Base-by-base conservation (phyloP, 2,329 filamentous ascomycete species). In the Hymenoscyphus fructigenus region DNA sequence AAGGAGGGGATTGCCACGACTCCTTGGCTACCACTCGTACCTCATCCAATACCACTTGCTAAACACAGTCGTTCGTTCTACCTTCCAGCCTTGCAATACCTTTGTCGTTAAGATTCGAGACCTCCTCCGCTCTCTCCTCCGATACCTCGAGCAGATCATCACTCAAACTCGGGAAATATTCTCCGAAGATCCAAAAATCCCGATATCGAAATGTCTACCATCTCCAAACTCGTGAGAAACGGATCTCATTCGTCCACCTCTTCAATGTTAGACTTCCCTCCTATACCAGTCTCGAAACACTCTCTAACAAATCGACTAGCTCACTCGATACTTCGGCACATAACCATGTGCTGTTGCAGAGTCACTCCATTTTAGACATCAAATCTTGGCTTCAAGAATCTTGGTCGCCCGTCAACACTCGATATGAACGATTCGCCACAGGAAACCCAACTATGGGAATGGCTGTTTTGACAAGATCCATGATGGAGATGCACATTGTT, bases 401-500 rank as follows among this genome's bases (percentile, higher is more conserved):
- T 32, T 75, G 71, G 70, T 53, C 68, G 6, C 44, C 57, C 9
- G 65, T 66, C 28, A 47, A 66, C 23, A 67, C 73, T 59, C 71
- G 66, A 23, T 72, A 76, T 65, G 76, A 76, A 65, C 71, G 73
- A 29, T 72, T 78, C 29, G 72, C 73, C 12, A 69, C 67, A 15
- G 75, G 71, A 4, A 67, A 68, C 28, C 68, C 73, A 41, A 67
- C 66, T 6, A 55, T 63, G 29, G 74, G 73, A 20, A 68, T 74
- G 56, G 70, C 67, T 53, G 60, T 77, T 57, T 62, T 76, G 58
- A 71, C 68, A 17, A 67, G 69, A 66, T 67, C 71, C 38, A 71
- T 73, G 50, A 69, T 76, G 59, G 70, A 75, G 62, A 73, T 74
- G 66, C 70, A 77, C 57, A 72, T 75, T 59, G 69, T 73, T 58